Base-by-base conservation (phyloP, 2,329 filamentous ascomycete species). In the Cadophora sp. region DNA sequence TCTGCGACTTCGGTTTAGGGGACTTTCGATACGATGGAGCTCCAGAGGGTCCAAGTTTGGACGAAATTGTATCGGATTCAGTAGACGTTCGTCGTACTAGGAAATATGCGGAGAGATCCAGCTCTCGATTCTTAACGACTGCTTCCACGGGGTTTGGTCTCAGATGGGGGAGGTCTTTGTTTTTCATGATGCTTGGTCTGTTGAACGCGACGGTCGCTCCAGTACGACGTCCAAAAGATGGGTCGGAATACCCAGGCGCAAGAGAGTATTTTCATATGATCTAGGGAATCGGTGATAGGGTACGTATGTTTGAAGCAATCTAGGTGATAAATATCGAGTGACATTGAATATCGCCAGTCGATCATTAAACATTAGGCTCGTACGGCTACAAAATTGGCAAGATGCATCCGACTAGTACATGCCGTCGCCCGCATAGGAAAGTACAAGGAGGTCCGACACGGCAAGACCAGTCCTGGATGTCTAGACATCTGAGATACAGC, bases 181-280 rank as follows among this genome's bases (percentile, higher is more conserved):
- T 46, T 62, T 46, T 70, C 65, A 70, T 68, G 14, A 16, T 63
- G 19, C 22, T 58, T 61, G 4, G 24, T 26, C 31, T 48, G 26
- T 46, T 19, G 24, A 31, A 58, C n/a, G 6, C 56, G 62, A 48
- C 53, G 34, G 55, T 64, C 37, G 14, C 56, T 68, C 60, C 64
- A 69, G 48, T 65, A 19, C 14, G 46, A 43, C 34, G 67, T 64
- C 59, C 63, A 66, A 34, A 67, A 66, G 22, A 69, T 61, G 29
- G 67, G 64, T 43, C 56, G 68, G 24, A 65, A 73, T 22, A 69
- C 24, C 63, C 55, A 68, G 26, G 65, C 43, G 46, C 67, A 69
- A n/a, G 56, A 68, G 24, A 70, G 46, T 31, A 59, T 48, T 65
- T 67, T 56, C 71, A 72, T 72, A 69, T 61, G 67, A 26, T 26